A percentile compares a stretch with the other conserved stretches of the same genome.
Conservation (phyloP, 164 flowering plant genomes). For the Sextonia rubra region DNA sequence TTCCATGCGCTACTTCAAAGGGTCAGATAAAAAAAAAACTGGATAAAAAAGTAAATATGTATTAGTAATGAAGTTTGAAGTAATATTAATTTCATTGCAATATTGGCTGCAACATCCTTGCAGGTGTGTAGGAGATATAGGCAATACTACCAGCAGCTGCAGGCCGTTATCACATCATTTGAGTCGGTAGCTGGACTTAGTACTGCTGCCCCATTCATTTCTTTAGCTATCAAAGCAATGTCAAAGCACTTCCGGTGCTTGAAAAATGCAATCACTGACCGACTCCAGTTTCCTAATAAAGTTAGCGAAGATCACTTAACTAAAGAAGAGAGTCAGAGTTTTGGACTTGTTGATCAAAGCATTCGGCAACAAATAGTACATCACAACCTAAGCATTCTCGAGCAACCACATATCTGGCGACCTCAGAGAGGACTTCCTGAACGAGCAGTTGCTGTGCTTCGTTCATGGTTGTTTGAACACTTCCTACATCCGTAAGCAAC, state of each 20-base stretch:
- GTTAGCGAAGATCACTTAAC: slow-evolving; percentile 21
- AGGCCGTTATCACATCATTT: slow-evolving; percentile 64
- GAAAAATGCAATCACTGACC: slow-evolving; percentile 64
- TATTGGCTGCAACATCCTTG: too few relatives aligned
- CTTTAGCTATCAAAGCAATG: slow-evolving; percentile 59
- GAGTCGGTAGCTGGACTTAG: slow-evolving; percentile 81
- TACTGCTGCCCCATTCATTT: slow-evolving; percentile 67
- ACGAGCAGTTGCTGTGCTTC: slow-evolving; percentile 73
- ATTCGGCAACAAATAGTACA: slow-evolving; percentile 31
- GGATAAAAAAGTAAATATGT: too few relatives aligned
- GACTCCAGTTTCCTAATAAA: slow-evolving; percentile 46
- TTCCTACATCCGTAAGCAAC: slow-evolving; percentile 84
- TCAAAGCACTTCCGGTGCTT: slow-evolving; percentile 64
- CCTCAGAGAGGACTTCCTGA: slow-evolving; percentile 94
- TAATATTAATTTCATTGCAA: too few relatives aligned
- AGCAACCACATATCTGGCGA: slow-evolving; percentile 72
- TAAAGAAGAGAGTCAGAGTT: slow-evolving; percentile 29
- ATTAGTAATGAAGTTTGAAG: neutral
- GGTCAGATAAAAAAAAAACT: too few relatives aligned
- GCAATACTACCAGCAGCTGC: slow-evolving; percentile 77
- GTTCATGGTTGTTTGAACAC: slow-evolving; percentile 87
- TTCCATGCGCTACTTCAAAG: too few relatives aligned
- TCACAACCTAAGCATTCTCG: slow-evolving; percentile 36
- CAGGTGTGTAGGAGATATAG: slow-evolving; percentile 77
- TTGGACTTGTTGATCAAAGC: slow-evolving; percentile 28